Percentiles rank a stretch among this genome's conserved stretches.
These are phyloP conservation scores for Herpetomonas muscarum DNA, from an alignment of 208 protist species.

Conservation along the genomic window DNA sequence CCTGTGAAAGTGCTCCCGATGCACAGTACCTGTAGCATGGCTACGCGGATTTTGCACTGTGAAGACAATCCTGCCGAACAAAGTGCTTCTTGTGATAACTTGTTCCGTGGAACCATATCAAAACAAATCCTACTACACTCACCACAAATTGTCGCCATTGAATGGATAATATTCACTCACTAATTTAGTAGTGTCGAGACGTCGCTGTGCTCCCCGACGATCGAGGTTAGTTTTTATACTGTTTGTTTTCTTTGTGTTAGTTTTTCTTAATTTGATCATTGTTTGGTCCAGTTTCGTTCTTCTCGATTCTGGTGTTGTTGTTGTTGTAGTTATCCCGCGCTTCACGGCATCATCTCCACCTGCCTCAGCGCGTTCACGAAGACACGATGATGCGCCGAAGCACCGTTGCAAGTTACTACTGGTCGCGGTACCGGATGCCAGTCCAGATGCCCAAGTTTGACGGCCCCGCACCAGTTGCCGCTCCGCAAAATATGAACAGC, in stretches of 20 bases:
- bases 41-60: too few species aligned
- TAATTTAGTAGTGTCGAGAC: too few species aligned
- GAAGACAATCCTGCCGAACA: too few species aligned
- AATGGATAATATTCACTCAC: too few species aligned
- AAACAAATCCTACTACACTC: too few species aligned
- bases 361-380: not conserved
- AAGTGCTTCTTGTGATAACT: too few species aligned
- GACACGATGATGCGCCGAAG: constrained; percentile 40
- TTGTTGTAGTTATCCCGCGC: too few species aligned
- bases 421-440: constrained; percentile 84
- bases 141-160: too few species aligned
- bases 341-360: not conserved
- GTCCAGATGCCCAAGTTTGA: constrained; percentile 84
- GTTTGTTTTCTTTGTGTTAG: constrained; percentile 1
- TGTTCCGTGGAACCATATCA: too few species aligned
- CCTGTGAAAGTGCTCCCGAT: too few species aligned
- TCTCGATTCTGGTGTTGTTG: not conserved
- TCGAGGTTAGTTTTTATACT: constrained; percentile 4
- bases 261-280: not conserved
- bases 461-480: constrained; percentile 74
- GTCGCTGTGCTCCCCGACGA: too few species aligned
- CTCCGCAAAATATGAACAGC: constrained; percentile 90
- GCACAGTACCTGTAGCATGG: too few species aligned
- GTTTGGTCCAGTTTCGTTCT: not conserved
- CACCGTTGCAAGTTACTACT: constrained; percentile 54